A percentile compares a stretch with the other conserved stretches of the same genome.
Evolutionary conservation across 192 early-diverging fungal genomes (phyloP).

Genomic region (Jimgerdemannia flammicorona): DNA sequence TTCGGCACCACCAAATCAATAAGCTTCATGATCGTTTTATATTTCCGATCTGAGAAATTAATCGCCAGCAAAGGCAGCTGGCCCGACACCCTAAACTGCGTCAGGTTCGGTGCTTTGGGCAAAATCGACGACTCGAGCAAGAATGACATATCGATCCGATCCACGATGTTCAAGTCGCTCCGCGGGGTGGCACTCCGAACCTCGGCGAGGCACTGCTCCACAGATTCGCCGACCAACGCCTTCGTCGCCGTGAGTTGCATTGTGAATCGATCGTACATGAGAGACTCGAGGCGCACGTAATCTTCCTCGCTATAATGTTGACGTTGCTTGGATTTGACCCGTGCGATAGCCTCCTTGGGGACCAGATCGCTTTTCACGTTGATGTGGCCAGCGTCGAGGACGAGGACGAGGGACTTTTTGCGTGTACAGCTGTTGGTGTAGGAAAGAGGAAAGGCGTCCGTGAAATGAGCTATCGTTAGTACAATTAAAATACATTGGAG

Average conservation of each 20-base stretch:
- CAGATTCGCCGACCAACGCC: slow-evolving; percentile 74
- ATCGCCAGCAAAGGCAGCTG: slow-evolving; percentile 79
- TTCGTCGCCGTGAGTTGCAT: slow-evolving; percentile 79
- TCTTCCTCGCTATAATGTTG: slow-evolving; percentile 57
- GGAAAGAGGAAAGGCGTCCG: neutral
- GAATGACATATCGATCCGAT: slow-evolving; percentile 83
- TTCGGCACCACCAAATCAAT: slow-evolving; percentile 62
- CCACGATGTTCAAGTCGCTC: slow-evolving; percentile 77
- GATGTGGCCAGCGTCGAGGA: slow-evolving; percentile 92
- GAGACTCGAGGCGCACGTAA: slow-evolving; percentile 64
- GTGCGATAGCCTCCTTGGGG: slow-evolving; percentile 57
- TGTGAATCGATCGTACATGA: slow-evolving; percentile 91
- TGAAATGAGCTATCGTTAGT: neutral
- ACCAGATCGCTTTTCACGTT: slow-evolving; percentile 83
- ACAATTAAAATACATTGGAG: neutral
- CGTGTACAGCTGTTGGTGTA: slow-evolving; percentile 38
- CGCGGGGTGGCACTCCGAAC: slow-evolving; percentile 49
- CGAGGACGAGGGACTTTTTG: slow-evolving; percentile 63
- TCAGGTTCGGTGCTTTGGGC: slow-evolving; percentile 66
- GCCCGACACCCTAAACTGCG: slow-evolving; percentile 74
- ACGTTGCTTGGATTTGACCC: slow-evolving; percentile 65
- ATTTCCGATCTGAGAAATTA: slow-evolving; percentile 93
- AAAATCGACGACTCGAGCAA: slow-evolving; percentile 82
- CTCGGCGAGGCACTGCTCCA: slow-evolving; percentile 67
- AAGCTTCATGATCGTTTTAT: slow-evolving; percentile 82